Evolutionary conservation across 345 rosid species (phyloP), one percentile per base, ranked within the genome.

Genomic region (Salix caprea): DNA sequence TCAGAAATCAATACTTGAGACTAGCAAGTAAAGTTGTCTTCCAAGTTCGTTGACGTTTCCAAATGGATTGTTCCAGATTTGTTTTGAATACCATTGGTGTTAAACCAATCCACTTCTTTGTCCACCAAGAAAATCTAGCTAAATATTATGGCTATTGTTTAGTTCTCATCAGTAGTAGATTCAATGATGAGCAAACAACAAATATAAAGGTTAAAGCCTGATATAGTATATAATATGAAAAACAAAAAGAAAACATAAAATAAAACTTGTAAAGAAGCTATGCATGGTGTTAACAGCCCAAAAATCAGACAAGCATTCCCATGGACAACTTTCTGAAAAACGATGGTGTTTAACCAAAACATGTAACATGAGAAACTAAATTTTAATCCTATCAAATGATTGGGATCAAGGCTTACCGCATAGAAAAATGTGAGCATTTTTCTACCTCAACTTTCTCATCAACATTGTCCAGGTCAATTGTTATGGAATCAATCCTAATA

Each of bases 351-450:
- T 58, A 58, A 58, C 28, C 24, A n/a, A 67, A 39, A 10, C 66
- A 70, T 52, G 12, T 28, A 13, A 58, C 46, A 72, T 52, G 14
- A 61, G 19, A 70, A 37, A 23, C 8, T 42, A 7, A 4, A 56
- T 34, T 54, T 50, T 19, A 64, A 70, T n/a, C 26, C 23, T 36
- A 58, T 4, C 65, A 8, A 39, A 74, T 61, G 42, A 74, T 40
- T 21, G 36, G 65, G 66, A 72, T 58, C 56, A 72, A 70, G 30
- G 75, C 90, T 85, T 84, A 92, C 97, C 94, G 88, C 78, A 92
- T 80, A n/a, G 97, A 87, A 81, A 92, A 92, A 73, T 87, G 90
- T 64, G 87, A 81, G 77, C 95, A 92, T 48, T 78, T 88, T 58
- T 65, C 83, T 61, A 42, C 76, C 73, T 77, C 77, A 77, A 19